Percentiles rank a stretch among this genome's conserved stretches.
These are phyloP conservation scores for Phytophthora multivora DNA, from an alignment of 352 stramenopile genomes.

Conservation along the genomic window DNA sequence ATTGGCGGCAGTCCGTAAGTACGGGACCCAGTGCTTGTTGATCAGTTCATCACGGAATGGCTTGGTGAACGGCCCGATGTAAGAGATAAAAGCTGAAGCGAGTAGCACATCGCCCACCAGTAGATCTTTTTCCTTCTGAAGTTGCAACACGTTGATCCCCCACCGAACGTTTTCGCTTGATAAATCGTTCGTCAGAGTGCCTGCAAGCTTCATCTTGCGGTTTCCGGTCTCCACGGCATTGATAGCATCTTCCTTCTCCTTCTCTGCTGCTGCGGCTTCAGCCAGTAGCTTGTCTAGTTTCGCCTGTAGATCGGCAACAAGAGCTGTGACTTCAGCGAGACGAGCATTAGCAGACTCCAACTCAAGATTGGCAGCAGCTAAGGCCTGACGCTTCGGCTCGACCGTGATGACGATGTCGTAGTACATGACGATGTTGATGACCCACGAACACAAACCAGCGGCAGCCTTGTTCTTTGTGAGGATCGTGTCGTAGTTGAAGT, in stretches of 20 bases:
- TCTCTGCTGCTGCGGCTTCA: conserved; percentile 90
- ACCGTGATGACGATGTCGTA: conserved; percentile 96
- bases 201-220: conserved; percentile 95
- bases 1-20: conserved; percentile 85
- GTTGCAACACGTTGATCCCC: conserved; percentile 93
- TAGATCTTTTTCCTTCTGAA: conserved; percentile 92
- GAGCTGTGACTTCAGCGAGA: conserved; percentile 85
- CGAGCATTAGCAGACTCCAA: conserved; percentile 91
- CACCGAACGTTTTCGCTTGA: conserved; percentile 96
- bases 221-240: conserved; percentile 93
- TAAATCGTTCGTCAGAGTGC: conserved; percentile 94
- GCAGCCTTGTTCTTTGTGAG: conserved; percentile 95
- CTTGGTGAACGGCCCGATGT: conserved; percentile 96
- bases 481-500: conserved; percentile 96
- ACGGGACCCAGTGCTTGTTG: conserved; percentile 93
- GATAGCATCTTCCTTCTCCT: conserved; percentile 94
- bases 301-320: conserved; percentile 92
- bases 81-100: conserved; percentile 95
- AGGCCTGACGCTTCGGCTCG: conserved; percentile 93
- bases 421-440: conserved; percentile 97
- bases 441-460: conserved; percentile 93
- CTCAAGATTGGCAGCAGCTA: conserved; percentile 91
- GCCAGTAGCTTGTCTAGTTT: conserved; percentile 93
- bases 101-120: conserved; percentile 94
- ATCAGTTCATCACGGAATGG: conserved; percentile 94